A percentile compares a stretch with the other conserved stretches of the same genome.
Conservation (phyloP, 2,329 filamentous ascomycete genomes). For the Colletotrichum tamarilloi region DNA sequence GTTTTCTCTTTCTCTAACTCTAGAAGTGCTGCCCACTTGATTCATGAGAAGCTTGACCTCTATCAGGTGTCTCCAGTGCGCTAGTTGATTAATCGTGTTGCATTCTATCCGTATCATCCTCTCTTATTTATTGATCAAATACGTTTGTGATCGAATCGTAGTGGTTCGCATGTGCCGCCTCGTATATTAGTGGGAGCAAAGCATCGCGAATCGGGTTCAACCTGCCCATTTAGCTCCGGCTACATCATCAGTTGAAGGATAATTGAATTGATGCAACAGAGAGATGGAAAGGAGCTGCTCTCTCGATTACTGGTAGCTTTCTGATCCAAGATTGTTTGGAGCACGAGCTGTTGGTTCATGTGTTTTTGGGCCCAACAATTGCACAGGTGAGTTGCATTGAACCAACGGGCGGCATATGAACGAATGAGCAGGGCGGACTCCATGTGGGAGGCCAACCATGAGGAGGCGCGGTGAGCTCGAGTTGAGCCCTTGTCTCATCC, state of each 20-base stretch:
- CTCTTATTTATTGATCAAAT: too few species aligned
- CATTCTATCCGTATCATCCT: too few species aligned
- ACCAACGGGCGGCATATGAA: neutral
- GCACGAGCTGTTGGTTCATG: neutral
- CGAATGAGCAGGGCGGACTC: neutral
- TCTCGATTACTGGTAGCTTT: neutral
- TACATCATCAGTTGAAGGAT: neutral
- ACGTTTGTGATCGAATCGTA: too few species aligned
- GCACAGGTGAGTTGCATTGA: neutral
- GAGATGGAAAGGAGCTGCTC: neutral
- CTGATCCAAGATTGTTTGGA: neutral
- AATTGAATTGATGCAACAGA: neutral
- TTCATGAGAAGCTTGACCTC: too few species aligned
- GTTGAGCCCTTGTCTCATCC: neutral
- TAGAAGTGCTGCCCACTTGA: too few species aligned
- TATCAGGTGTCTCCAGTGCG: too few species aligned
- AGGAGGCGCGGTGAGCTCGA: too few species aligned
- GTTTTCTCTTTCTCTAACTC: too few species aligned
- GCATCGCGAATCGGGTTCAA: too few species aligned
- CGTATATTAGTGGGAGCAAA: too few species aligned
- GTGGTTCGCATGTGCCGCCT: too few species aligned
- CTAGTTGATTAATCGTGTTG: too few species aligned
- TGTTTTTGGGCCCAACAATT: neutral
- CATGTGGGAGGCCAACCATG: constrained; percentile 13
- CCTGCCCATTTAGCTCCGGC: neutral